phyloP scores from a whole-genome alignment of 139 green algal species.

The Dunaliella primolecta region DNA sequence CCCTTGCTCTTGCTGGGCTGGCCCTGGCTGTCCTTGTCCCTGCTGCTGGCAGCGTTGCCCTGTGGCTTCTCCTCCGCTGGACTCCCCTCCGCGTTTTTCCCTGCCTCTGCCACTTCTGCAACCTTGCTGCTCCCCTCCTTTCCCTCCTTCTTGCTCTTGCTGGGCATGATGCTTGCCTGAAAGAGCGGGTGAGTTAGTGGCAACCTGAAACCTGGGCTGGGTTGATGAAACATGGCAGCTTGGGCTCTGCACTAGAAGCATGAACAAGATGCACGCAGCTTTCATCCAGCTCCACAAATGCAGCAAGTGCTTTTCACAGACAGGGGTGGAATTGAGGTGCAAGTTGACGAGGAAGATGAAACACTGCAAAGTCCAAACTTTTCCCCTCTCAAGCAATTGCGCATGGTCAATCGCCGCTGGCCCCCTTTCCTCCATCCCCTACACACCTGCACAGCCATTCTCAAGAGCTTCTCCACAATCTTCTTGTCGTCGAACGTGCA shows the following conservation, averaged over 20 bases:
- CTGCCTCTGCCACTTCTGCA: neutral
- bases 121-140: too few relatives aligned
- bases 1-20: neutral
- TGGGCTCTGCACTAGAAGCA: too few relatives aligned
- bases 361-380: neutral
- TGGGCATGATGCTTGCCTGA: neutral
- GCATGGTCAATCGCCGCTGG: too few relatives aligned
- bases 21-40: neutral
- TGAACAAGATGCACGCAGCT: too few relatives aligned
- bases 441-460: neutral
- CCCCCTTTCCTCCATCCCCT: too few relatives aligned
- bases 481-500: neutral
- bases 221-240: too few relatives aligned
- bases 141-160: neutral
- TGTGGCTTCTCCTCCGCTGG: neutral
- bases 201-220: neutral
- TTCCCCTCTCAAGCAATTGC: neutral
- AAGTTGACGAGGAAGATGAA: neutral
- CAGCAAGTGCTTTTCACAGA: too few relatives aligned
- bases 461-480: neutral
- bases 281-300: too few relatives aligned
- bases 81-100: neutral
- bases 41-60: neutral
- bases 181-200: neutral
- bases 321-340: too few relatives aligned